Percentiles rank a stretch among this genome's conserved stretches.
Evolutionary conservation across 768 basidiomycete genomes (phyloP).

Genomic region (Asterophora lycoperdoides): DNA sequence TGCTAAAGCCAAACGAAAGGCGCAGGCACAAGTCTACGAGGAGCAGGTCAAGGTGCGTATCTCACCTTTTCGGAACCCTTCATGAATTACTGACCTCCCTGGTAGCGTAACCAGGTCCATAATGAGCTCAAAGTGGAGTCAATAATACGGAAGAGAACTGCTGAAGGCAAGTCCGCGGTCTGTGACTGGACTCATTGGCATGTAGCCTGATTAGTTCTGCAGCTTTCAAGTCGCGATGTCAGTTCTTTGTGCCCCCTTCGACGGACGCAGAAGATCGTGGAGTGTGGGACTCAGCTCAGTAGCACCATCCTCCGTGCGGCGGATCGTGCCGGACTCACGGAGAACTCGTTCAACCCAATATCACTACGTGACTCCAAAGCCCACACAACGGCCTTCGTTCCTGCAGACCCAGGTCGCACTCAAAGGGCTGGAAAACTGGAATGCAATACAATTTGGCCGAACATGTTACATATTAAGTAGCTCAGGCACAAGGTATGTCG

Average conservation of each 20-base stretch:
- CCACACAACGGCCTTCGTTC: no score
- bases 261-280: constrained; percentile 53
- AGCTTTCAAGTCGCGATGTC: constrained; percentile 80
- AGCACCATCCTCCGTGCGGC: background rate
- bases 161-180: constrained; percentile 53
- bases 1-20: constrained; percentile 42
- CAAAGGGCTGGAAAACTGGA: no score
- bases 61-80: background rate
- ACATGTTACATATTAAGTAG: no score
- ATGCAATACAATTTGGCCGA: no score
- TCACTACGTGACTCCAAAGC: background rate
- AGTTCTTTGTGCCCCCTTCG: constrained; percentile 67
- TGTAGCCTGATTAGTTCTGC: constrained; percentile 1
- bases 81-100: constrained; percentile 2
- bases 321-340: background rate
- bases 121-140: constrained; percentile 71
- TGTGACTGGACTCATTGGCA: background rate
- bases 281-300: constrained; percentile 46
- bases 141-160: constrained; percentile 65
- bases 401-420: no score
- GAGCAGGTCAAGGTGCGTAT: constrained; percentile 67
- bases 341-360: background rate
- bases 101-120: constrained; percentile 66
- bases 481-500: no score
- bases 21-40: constrained; percentile 54